Evolutionary conservation across 768 basidiomycete species (phyloP).

Genomic region (Tricholoma flavovirens): DNA sequence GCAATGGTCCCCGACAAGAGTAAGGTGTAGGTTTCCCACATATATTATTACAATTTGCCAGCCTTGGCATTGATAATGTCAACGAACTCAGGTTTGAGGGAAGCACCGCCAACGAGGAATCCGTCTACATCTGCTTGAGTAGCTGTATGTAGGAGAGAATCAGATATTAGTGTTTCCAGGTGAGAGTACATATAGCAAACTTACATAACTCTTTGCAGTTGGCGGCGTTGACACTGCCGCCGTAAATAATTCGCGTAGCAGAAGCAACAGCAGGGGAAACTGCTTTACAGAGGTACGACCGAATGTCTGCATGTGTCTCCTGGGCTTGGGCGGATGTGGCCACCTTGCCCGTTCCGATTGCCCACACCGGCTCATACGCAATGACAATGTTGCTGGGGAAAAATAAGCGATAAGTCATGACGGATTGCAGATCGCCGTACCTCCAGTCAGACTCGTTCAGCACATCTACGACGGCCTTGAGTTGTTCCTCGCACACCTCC

Average conservation of each 20-base stretch:
- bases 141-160: constrained; percentile 38
- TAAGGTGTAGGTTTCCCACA: neutral
- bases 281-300: constrained; percentile 58
- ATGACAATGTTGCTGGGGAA: constrained; percentile 74
- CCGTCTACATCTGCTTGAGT: constrained; percentile 84
- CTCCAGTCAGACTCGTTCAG: constrained; percentile 71
- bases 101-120: constrained; percentile 97
- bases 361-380: constrained; percentile 98
- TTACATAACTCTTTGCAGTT: constrained; percentile 86
- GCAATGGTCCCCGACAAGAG: neutral
- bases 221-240: constrained; percentile 86
- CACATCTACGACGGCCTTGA: constrained; percentile 65
- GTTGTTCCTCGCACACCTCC: constrained; percentile 75
- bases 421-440: constrained; percentile 36
- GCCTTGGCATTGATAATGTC: constrained; percentile 75
- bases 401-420: neutral
- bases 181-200: constrained; percentile 20
- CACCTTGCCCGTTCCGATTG: constrained; percentile 96
- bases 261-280: constrained; percentile 69
- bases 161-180: neutral
- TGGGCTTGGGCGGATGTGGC: constrained; percentile 92
- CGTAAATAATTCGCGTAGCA: constrained; percentile 85
- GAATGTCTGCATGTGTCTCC: constrained; percentile 81
- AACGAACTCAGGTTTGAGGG: constrained; percentile 95
- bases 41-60: neutral